Percentiles rank a stretch among this genome's conserved stretches.
phyloP scores from a whole-genome alignment of 2,329 filamentous ascomycete genomes.

The Penicillium sp. region DNA sequence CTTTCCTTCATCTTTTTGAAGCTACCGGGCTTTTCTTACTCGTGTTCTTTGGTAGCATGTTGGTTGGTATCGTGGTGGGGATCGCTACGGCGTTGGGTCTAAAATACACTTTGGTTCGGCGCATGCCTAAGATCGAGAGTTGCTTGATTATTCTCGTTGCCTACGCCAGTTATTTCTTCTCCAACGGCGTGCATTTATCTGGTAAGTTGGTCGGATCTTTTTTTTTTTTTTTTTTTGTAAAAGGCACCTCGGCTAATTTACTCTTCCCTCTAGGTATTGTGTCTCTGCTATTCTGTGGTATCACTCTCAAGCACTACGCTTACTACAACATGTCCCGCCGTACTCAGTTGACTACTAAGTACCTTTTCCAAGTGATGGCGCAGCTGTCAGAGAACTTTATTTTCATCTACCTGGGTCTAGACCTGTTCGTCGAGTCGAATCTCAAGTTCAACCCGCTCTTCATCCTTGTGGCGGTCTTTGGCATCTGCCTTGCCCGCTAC shows the following conservation, averaged over 20 bases:
- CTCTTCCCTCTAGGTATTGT: slow-evolving; percentile 72
- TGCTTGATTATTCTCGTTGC: slow-evolving; percentile 90
- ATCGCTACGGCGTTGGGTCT: slow-evolving; percentile 80
- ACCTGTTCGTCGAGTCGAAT: slow-evolving; percentile 84
- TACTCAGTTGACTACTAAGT: slow-evolving; percentile 96
- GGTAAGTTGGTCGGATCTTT: slow-evolving; percentile 53
- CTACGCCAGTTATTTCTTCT: slow-evolving; percentile 97
- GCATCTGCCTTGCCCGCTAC: slow-evolving; percentile 89
- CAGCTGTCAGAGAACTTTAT: slow-evolving; percentile 99
- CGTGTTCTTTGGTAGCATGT: slow-evolving; percentile 89
- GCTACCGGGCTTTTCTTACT: slow-evolving; percentile 91
- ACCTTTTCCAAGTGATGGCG: slow-evolving; percentile 88
- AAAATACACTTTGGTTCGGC: slow-evolving; percentile 89
- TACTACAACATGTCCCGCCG: slow-evolving; percentile 99
- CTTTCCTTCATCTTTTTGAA: slow-evolving; percentile 78
- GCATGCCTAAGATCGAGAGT: slow-evolving; percentile 94
- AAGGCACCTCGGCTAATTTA: slow-evolving; percentile 5
- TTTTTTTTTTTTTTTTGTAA: background rate
- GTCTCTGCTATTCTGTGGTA: slow-evolving; percentile 92
- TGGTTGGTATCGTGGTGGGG: slow-evolving; percentile 83
- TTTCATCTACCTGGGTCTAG: slow-evolving; percentile 95
- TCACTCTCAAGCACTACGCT: slow-evolving; percentile 96
- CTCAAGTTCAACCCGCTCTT: slow-evolving; percentile 90
- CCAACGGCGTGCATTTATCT: slow-evolving; percentile 91
- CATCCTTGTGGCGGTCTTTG: slow-evolving; percentile 85